Conservation (phyloP, 371 early-diverging fungal genomes). For the Mortierella polycephala region DNA sequence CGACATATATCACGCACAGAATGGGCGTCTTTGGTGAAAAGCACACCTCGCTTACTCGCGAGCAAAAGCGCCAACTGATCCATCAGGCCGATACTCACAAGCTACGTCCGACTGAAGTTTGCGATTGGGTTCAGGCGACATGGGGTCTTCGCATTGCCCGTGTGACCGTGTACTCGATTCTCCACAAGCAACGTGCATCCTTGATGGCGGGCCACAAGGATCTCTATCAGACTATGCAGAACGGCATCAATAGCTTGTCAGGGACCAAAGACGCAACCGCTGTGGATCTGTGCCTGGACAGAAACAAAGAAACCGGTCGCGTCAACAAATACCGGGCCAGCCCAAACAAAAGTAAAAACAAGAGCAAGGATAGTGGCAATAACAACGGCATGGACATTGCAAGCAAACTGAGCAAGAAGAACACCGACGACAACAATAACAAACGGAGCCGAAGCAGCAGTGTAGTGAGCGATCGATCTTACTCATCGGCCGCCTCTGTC, state of each 20-base stretch:
- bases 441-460: conserved; percentile 39
- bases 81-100: conserved; percentile 53
- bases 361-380: conserved; percentile 14
- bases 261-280: conserved; percentile 8
- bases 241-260: conserved; percentile 7
- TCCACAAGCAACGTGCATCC: conserved; percentile 53
- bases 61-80: conserved; percentile 53
- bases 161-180: conserved; percentile 52
- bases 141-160: conserved; percentile 53
- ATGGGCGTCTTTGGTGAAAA: conserved; percentile 56
- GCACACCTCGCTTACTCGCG: conserved; percentile 53
- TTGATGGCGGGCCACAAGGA: conserved; percentile 40
- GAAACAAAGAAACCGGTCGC: conserved; percentile 28
- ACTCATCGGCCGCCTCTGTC: conserved; percentile 1
- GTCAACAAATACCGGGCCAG: conserved; percentile 42
- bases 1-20: not conserved
- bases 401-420: not conserved
- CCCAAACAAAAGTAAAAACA: conserved; percentile 39
- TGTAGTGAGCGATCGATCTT: conserved; percentile 39
- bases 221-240: conserved; percentile 12
- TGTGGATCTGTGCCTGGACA: conserved; percentile 3
- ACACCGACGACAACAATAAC: conserved; percentile 7
- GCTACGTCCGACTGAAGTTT: conserved; percentile 51
- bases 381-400: conserved; percentile 1
- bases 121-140: conserved; percentile 50